These are phyloP conservation scores for Giardia muris DNA, from an alignment of 208 protist species.

Conservation along the genomic window DNA sequence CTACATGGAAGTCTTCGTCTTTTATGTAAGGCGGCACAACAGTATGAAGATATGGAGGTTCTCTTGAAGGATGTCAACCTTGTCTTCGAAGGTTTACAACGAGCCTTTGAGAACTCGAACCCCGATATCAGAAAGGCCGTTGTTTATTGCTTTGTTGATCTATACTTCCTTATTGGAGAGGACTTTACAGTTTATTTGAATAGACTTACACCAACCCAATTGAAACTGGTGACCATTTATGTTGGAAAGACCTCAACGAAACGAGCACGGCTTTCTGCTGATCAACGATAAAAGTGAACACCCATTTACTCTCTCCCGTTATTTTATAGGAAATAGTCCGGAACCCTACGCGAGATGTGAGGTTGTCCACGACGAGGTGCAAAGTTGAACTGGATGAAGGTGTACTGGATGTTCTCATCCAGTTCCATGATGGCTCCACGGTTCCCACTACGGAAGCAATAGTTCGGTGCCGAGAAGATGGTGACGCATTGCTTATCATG, in stretches of 20 bases:
- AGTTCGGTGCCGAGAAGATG: conserved; percentile 64
- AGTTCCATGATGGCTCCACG: conserved; percentile 36
- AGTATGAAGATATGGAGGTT: not conserved
- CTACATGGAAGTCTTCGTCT: not conserved
- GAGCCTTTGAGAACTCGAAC: not conserved
- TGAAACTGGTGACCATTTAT: conserved; percentile 3
- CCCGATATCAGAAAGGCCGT: not conserved
- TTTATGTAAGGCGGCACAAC: not conserved
- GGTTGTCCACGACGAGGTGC: conserved; percentile 85
- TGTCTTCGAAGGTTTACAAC: not conserved
- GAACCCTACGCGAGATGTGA: conserved; percentile 79
- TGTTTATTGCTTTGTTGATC: conserved; percentile 1
- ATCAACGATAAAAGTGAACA: no score
- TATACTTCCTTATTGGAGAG: not conserved
- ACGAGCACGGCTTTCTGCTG: not conserved
- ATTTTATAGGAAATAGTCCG: conserved; percentile 86
- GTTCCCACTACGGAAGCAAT: conserved; percentile 52
- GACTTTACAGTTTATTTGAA: not conserved
- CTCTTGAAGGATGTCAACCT: not conserved
- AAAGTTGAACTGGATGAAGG: conserved; percentile 85
- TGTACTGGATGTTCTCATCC: conserved; percentile 20
- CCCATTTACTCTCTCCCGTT: not conserved
- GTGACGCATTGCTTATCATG: conserved; percentile 49
- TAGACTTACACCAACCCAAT: not conserved
- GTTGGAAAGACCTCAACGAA: not conserved